Percentiles rank a stretch among this genome's conserved stretches.
Conservation (phyloP, 495 filamentous ascomycete genomes). For the Pyrenula massariospora region DNA sequence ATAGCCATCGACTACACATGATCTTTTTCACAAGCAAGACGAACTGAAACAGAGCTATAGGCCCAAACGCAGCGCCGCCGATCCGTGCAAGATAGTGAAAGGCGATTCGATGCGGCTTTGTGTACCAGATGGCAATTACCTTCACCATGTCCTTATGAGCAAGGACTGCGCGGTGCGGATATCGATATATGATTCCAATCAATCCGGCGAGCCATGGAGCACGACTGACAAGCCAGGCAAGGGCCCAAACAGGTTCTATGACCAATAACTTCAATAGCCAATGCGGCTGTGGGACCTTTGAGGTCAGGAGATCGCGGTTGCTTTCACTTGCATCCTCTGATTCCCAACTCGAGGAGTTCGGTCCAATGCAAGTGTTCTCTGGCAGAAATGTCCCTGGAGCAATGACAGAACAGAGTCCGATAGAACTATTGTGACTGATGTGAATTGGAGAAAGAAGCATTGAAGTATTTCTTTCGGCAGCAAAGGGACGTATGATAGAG, state of each 20-base stretch:
- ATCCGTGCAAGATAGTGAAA: slow-evolving; percentile 26
- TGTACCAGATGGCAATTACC: slow-evolving; percentile 25
- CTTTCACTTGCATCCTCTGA: slow-evolving; percentile 22
- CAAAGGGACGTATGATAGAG: slow-evolving; percentile 28
- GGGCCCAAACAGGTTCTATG: slow-evolving; percentile 16
- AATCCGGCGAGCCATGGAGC: slow-evolving; percentile 29
- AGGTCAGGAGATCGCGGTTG: slow-evolving; percentile 20
- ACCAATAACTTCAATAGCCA: slow-evolving; percentile 17
- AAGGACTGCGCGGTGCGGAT: slow-evolving; percentile 4
- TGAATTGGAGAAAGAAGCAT: slow-evolving; percentile 32
- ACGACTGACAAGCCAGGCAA: slow-evolving; percentile 15
- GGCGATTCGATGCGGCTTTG: slow-evolving; percentile 18
- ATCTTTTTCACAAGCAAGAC: slow-evolving; percentile 16
- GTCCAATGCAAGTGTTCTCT: slow-evolving; percentile 26
- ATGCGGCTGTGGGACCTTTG: slow-evolving; percentile 19
- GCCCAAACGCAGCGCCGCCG: slow-evolving; percentile 19
- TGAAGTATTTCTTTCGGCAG: slow-evolving; percentile 29
- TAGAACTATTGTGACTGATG: slow-evolving; percentile 20
- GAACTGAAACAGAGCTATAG: slow-evolving; percentile 19
- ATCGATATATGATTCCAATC: slow-evolving; percentile 18
- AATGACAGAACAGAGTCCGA: slow-evolving; percentile 25
- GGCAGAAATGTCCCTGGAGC: slow-evolving; percentile 28
- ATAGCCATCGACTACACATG: slow-evolving; percentile 11
- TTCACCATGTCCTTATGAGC: slow-evolving; percentile 11
- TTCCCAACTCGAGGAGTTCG: slow-evolving; percentile 35